Percentiles rank a stretch among this genome's conserved stretches.
Conservation (phyloP, 2,329 filamentous ascomycete genomes). For the Aspergillus brunneoviolaceus region DNA sequence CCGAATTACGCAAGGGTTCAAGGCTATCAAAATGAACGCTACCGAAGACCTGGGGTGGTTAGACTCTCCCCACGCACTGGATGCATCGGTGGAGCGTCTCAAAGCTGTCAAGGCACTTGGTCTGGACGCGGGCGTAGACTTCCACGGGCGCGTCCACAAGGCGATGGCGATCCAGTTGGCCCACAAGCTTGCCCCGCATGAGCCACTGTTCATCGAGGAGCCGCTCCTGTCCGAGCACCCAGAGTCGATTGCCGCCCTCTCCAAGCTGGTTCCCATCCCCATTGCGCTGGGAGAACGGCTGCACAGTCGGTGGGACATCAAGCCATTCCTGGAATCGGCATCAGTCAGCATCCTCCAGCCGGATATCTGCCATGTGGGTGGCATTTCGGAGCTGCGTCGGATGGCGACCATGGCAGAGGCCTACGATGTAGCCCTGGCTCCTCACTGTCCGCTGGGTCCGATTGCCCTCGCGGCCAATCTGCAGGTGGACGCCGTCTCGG, state of each 20-base stretch:
- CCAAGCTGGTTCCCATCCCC: slow-evolving; percentile 49
- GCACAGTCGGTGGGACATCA: slow-evolving; percentile 71
- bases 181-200: slow-evolving; percentile 63
- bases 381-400: slow-evolving; percentile 68
- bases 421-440: slow-evolving; percentile 71
- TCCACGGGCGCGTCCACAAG: slow-evolving; percentile 74
- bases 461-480: slow-evolving; percentile 70
- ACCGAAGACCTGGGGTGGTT: slow-evolving; percentile 76
- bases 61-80: slow-evolving; percentile 65
- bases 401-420: slow-evolving; percentile 71
- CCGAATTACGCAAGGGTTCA: slow-evolving; percentile 42
- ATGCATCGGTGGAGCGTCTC: slow-evolving; percentile 65
- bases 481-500: slow-evolving; percentile 61
- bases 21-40: slow-evolving; percentile 73
- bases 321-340: slow-evolving; percentile 66
- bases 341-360: slow-evolving; percentile 72
- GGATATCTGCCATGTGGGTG: slow-evolving; percentile 69
- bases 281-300: slow-evolving; percentile 73
- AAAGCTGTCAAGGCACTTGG: slow-evolving; percentile 68
- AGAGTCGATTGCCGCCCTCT: slow-evolving; percentile 64
- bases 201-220: slow-evolving; percentile 73
- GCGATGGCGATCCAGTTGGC: slow-evolving; percentile 78
- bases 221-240: slow-evolving; percentile 69
- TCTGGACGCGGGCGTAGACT: slow-evolving; percentile 74
- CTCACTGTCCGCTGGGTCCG: slow-evolving; percentile 71